Conservation (phyloP, 2,329 filamentous ascomycete species). For the Dothideomycetidae sp. region DNA sequence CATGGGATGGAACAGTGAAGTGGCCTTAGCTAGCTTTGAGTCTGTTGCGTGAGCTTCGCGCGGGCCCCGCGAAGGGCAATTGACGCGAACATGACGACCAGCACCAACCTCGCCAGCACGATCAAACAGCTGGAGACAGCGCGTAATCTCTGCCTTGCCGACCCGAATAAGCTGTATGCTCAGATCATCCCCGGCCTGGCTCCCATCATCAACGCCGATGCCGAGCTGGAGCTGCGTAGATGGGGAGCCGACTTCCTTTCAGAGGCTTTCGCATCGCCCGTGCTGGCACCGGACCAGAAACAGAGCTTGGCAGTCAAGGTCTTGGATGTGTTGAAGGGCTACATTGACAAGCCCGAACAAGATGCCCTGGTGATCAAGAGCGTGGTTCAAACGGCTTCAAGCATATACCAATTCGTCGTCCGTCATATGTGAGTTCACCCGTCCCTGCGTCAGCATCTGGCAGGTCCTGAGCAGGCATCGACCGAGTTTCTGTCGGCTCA, state of each 20-base stretch:
- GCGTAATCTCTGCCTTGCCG: conserved; percentile 73
- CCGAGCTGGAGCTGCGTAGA: conserved; percentile 69
- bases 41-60: conserved; percentile 4
- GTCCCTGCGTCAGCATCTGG: too few species aligned
- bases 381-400: conserved; percentile 75
- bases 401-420: conserved; percentile 84
- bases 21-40: conserved; percentile 8
- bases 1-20: conserved; percentile 8
- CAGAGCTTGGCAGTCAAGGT: conserved; percentile 63
- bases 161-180: conserved; percentile 67
- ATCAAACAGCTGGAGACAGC: conserved; percentile 81
- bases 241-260: conserved; percentile 95
- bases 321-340: conserved; percentile 53
- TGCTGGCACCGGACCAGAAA: conserved; percentile 63
- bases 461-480: too few species aligned
- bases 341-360: conserved; percentile 39
- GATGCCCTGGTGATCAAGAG: conserved; percentile 72
- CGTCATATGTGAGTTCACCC: conserved; percentile 69
- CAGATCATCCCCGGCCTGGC: conserved; percentile 85
- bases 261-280: conserved; percentile 90
- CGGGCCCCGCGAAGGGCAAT: not conserved
- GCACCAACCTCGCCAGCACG: conserved; percentile 42
- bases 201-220: conserved; percentile 68
- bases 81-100: conserved; percentile 17
- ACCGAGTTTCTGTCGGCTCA: too few species aligned